phyloP scores from a whole-genome alignment of 225 moss, liverwort and hornwort species.

The Ulota crispa region DNA sequence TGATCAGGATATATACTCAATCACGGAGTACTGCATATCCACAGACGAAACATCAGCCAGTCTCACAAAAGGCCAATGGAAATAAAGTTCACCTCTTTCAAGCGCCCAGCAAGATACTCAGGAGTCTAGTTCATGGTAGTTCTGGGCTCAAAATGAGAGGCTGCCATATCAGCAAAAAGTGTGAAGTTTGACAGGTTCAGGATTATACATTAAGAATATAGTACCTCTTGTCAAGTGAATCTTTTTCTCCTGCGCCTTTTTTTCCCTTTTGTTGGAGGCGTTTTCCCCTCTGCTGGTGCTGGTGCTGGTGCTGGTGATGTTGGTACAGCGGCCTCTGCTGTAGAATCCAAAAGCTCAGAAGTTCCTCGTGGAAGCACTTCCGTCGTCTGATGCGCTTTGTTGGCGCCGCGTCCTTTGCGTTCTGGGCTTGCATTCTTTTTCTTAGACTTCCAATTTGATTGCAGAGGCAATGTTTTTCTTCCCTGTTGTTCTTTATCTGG shows the following conservation, averaged over 20 bases:
- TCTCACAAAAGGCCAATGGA: slow-evolving; percentile 21
- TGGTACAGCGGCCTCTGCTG: not conserved
- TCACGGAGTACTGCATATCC: slow-evolving; percentile 20
- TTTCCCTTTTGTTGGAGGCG: slow-evolving; percentile 11
- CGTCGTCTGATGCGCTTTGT: slow-evolving; percentile 24
- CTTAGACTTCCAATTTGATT: slow-evolving; percentile 6
- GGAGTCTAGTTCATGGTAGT: not conserved
- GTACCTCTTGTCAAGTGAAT: slow-evolving; percentile 5
- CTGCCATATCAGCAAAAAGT: not conserved
- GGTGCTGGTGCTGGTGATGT: slow-evolving; percentile 5
- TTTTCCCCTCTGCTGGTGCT: slow-evolving; percentile 1
- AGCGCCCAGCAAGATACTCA: slow-evolving; percentile 21
- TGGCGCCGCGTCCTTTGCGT: not conserved
- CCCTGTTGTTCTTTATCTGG: not conserved
- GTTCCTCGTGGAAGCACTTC: slow-evolving; percentile 31
- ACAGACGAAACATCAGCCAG: slow-evolving; percentile 17
- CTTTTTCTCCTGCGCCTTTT: slow-evolving; percentile 28
- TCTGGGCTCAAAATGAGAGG: slow-evolving; percentile 18
- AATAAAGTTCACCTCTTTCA: slow-evolving; percentile 27
- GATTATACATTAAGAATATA: not conserved
- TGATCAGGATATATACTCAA: slow-evolving; percentile 9
- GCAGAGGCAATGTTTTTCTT: slow-evolving; percentile 10
- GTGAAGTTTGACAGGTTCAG: slow-evolving; percentile 10
- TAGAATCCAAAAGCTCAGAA: slow-evolving; percentile 22
- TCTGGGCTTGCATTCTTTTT: slow-evolving; percentile 2